phyloP scores from a whole-genome alignment of 2,329 filamentous ascomycete genomes.

The Phaeomoniella chlamydospora region DNA sequence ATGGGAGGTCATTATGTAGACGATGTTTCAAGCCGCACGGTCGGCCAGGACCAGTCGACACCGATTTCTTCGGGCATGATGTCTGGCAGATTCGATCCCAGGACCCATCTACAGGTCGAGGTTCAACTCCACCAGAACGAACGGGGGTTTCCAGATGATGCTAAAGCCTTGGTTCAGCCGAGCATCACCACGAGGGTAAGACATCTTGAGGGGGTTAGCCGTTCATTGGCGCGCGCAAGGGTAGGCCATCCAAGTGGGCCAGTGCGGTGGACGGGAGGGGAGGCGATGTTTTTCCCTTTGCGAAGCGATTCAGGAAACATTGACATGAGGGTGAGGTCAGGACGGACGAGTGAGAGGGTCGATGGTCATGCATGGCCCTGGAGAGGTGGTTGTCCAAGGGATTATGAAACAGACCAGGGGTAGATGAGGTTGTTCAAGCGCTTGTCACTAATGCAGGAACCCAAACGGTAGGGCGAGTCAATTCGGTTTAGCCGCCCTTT shows the following conservation, averaged over 20 bases:
- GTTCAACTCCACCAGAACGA: not conserved
- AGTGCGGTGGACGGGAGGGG: no score
- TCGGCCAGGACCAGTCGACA: no score
- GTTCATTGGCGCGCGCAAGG: not conserved
- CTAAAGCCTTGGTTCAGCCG: not conserved
- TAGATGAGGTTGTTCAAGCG: not conserved
- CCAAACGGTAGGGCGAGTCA: not conserved
- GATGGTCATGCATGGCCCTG: no score
- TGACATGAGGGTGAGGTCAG: no score
- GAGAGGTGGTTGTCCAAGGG: no score
- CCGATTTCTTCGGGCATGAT: not conserved
- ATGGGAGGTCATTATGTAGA: not conserved
- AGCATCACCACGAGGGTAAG: not conserved
- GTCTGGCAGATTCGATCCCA: not conserved
- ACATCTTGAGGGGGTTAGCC: not conserved
- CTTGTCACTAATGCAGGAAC: not conserved
- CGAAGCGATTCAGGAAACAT: not conserved
- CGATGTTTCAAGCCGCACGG: not conserved
- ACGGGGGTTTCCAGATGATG: not conserved
- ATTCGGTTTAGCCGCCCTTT: conserved; percentile 8
- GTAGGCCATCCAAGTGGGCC: no score
- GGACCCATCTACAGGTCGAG: not conserved
- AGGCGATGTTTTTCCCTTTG: no score
- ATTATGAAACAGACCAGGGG: not conserved
- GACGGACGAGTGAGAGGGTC: no score